Percentiles rank a stretch among this genome's conserved stretches.
Evolutionary conservation across 2,329 filamentous ascomycete genomes (phyloP).

Genomic region (Teratosphaeria nubilosa): DNA sequence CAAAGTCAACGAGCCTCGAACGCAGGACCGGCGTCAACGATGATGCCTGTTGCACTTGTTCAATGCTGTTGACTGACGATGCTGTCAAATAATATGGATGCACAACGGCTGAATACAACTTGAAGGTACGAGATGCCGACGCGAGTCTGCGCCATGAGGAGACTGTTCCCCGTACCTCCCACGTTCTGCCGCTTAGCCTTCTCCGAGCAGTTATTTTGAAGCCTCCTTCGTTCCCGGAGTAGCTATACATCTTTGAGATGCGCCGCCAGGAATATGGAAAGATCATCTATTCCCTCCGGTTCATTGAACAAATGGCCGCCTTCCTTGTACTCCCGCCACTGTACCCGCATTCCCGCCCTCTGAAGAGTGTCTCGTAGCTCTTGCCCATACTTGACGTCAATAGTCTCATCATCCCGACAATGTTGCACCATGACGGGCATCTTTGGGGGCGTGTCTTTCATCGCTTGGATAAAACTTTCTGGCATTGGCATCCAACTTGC

Average conservation of each 20-base stretch:
- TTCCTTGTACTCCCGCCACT: background rate
- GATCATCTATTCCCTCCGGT: background rate
- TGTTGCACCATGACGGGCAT: background rate
- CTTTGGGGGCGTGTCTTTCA: background rate
- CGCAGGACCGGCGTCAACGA: too few species aligned
- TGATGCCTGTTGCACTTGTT: too few species aligned
- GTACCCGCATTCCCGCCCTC: background rate
- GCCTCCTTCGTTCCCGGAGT: too few species aligned
- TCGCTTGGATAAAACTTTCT: background rate
- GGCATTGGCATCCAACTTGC: conserved; percentile 12
- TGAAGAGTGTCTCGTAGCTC: background rate
- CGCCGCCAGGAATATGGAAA: background rate
- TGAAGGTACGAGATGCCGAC: too few species aligned
- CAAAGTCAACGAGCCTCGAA: too few species aligned
- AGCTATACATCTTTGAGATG: background rate
- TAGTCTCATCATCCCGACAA: background rate
- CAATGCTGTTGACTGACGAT: too few species aligned
- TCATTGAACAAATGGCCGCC: background rate
- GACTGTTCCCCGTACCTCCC: too few species aligned
- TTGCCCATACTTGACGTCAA: background rate
- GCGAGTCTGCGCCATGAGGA: too few species aligned
- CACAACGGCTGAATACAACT: too few species aligned
- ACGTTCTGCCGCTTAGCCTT: too few species aligned
- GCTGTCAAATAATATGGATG: too few species aligned
- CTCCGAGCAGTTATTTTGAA: too few species aligned